A percentile compares a stretch with the other conserved stretches of the same genome.
Conservation (phyloP, 176 grass and related monocot species). For the Triticum urartu region DNA sequence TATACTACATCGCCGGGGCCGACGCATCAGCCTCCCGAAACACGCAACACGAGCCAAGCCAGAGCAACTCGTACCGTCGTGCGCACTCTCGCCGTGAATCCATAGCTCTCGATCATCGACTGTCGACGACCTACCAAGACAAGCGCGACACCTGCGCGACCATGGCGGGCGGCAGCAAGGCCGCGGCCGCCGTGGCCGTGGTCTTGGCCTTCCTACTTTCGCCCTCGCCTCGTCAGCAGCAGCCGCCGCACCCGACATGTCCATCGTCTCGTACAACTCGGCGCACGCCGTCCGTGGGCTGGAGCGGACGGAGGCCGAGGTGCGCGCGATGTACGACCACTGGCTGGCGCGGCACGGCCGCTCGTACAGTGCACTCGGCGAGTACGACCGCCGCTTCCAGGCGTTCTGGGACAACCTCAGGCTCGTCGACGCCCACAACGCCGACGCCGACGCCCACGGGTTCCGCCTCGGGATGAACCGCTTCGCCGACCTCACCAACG, state of each 20-base stretch:
- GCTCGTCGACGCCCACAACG: neutral
- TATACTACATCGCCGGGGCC: neutral
- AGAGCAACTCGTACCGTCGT: neutral
- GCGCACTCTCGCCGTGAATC: neutral
- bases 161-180: neutral
- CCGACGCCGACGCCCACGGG: neutral
- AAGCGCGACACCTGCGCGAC: neutral
- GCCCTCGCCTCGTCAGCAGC: neutral
- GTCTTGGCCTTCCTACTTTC: neutral
- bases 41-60: neutral
- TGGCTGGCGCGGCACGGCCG: neutral
- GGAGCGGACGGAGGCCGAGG: neutral
- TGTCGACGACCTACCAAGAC: neutral
- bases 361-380: neutral
- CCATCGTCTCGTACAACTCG: constrained; percentile 9
- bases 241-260: neutral
- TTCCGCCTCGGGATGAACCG: constrained; percentile 61
- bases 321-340: neutral
- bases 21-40: neutral
- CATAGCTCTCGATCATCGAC: neutral
- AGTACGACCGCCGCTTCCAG: neutral
- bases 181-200: neutral
- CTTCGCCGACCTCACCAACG: constrained; percentile 78
- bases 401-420: neutral
- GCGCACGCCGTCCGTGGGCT: neutral